phyloP scores from a whole-genome alignment of 2,329 filamentous ascomycete species.

The Colletotrichum spinosum region DNA sequence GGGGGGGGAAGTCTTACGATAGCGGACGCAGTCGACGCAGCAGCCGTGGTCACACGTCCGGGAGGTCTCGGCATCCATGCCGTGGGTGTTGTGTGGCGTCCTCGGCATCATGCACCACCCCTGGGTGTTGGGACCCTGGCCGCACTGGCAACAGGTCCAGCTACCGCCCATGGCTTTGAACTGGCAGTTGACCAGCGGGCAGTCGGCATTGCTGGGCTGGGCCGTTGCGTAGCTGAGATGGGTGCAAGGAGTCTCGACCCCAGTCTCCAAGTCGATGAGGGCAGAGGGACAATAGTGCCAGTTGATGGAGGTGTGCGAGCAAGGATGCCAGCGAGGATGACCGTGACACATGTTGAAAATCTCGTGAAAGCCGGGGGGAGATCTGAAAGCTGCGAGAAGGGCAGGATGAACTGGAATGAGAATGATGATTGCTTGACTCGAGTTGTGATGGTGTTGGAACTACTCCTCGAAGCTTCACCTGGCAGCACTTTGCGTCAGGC shows the following conservation, averaged over 20 bases:
- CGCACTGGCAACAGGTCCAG: slow-evolving; percentile 67
- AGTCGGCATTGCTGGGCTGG: slow-evolving; percentile 57
- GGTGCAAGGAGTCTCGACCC: slow-evolving; percentile 61
- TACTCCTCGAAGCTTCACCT: background rate
- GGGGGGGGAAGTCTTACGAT: slow-evolving; percentile 49
- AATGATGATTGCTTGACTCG: background rate
- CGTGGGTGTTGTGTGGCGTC: slow-evolving; percentile 46
- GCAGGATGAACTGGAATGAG: too few species aligned
- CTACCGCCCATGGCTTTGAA: slow-evolving; percentile 61
- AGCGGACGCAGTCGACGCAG: slow-evolving; percentile 60
- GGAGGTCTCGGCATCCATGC: slow-evolving; percentile 48
- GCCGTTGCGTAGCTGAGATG: slow-evolving; percentile 60
- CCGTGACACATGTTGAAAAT: slow-evolving; percentile 62
- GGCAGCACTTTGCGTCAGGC: background rate
- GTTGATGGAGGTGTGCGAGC: slow-evolving; percentile 65
- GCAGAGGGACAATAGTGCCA: slow-evolving; percentile 66
- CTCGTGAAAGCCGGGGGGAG: background rate
- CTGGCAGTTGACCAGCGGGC: slow-evolving; percentile 63
- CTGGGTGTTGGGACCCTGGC: slow-evolving; percentile 61
- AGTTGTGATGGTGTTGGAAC: too few species aligned
- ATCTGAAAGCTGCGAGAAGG: too few species aligned
- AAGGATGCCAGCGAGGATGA: slow-evolving; percentile 64
- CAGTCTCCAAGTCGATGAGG: slow-evolving; percentile 61
- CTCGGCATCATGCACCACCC: slow-evolving; percentile 63
- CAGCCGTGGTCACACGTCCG: slow-evolving; percentile 65